phyloP scores from a whole-genome alignment of 371 early-diverging fungal genomes.

The Haplosporangium sp. region DNA sequence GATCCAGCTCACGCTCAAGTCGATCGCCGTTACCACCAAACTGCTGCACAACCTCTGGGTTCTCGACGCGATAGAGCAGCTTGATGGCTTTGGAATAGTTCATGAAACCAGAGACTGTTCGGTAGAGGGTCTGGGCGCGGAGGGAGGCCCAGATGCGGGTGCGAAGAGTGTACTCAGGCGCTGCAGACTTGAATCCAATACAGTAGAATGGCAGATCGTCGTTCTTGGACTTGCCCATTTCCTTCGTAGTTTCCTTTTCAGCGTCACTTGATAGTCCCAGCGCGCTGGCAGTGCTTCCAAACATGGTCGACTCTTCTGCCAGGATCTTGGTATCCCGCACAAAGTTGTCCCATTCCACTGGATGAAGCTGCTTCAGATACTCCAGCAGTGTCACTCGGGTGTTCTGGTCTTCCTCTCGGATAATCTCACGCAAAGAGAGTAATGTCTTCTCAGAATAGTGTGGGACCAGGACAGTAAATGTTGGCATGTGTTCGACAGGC shows the following conservation, averaged over 20 bases:
- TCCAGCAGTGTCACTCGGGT: conserved; percentile 86
- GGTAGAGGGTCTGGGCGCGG: conserved; percentile 88
- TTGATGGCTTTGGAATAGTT: conserved; percentile 89
- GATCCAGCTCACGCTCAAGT: conserved; percentile 77
- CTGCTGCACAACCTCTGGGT: conserved; percentile 75
- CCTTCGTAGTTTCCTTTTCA: conserved; percentile 58
- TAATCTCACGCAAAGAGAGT: conserved; percentile 84
- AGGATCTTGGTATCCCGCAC: conserved; percentile 88
- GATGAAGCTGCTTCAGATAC: conserved; percentile 87
- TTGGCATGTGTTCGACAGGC: conserved; percentile 87
- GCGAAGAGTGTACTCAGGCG: conserved; percentile 85
- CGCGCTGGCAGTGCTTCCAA: conserved; percentile 42
- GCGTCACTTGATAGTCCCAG: conserved; percentile 29
- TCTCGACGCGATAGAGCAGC: conserved; percentile 85
- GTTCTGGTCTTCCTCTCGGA: conserved; percentile 85
- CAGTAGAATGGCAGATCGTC: conserved; percentile 87
- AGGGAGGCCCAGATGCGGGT: conserved; percentile 93
- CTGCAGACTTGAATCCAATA: conserved; percentile 85
- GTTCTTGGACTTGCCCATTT: conserved; percentile 67
- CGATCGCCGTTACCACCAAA: conserved; percentile 72
- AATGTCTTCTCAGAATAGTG: conserved; percentile 92
- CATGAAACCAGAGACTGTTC: conserved; percentile 92
- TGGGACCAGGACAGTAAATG: conserved; percentile 89
- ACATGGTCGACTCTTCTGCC: conserved; percentile 71
- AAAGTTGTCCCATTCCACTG: conserved; percentile 93